These are phyloP conservation scores for Diaporthe batatas DNA, from an alignment of 2,329 filamentous ascomycete species.

Conservation along the genomic window DNA sequence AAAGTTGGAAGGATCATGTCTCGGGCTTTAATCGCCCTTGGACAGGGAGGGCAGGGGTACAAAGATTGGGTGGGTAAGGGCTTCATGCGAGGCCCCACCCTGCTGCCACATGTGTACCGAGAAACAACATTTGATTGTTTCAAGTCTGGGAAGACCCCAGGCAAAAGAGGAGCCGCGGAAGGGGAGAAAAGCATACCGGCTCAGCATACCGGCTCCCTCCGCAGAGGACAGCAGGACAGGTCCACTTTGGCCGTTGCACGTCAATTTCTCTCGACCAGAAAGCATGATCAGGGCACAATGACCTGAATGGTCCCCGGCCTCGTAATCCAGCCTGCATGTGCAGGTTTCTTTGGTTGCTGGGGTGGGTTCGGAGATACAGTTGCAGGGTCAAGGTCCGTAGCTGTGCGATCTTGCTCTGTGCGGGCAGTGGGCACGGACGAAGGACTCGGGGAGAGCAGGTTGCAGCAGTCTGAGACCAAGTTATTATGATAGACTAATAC, in stretches of 20 bases:
- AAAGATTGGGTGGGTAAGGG: constrained; percentile 34
- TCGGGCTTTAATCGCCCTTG: constrained; percentile 6
- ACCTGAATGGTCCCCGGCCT: constrained; percentile 1
- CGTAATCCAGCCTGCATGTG: neutral
- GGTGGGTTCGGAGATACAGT: constrained; percentile 18
- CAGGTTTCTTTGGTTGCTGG: neutral
- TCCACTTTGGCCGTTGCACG: constrained; percentile 20
- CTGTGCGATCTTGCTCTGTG: neutral
- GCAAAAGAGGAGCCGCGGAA: constrained; percentile 38
- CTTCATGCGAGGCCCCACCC: constrained; percentile 36
- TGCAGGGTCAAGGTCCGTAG: neutral
- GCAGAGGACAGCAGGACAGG: neutral
- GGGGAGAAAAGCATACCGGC: constrained; percentile 29
- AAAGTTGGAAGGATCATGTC: constrained; percentile 27
- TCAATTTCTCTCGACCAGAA: constrained; percentile 21
- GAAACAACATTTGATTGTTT: constrained; percentile 41
- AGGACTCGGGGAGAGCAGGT: constrained; percentile 10
- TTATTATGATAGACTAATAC: too few relatives aligned
- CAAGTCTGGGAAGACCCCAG: constrained; percentile 27
- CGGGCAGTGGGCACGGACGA: constrained; percentile 10
- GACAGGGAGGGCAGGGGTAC: neutral
- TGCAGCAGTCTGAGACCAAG: constrained; percentile 25
- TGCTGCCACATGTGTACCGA: constrained; percentile 34
- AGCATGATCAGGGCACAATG: neutral
- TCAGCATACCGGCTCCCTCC: constrained; percentile 24